Evolutionary conservation across 257 asterid genomes (phyloP).

Genomic region (Coffea eugenioides): DNA sequence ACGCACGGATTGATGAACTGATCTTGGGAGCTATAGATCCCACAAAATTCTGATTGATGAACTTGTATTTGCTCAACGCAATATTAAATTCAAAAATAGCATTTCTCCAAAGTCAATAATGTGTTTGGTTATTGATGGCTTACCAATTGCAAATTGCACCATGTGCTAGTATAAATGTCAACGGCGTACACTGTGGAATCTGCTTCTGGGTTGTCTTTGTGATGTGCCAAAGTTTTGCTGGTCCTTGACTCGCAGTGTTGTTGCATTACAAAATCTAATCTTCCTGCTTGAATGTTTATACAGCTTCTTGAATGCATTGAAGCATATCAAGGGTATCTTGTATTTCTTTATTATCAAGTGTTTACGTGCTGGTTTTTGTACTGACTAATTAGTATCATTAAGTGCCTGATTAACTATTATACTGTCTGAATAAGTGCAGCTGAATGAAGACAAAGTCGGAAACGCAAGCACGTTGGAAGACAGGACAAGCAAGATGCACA

Average conservation of each 20-base stretch:
- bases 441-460: conserved; percentile 41
- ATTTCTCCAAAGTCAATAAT: background rate
- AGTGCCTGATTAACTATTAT: background rate
- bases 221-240: background rate
- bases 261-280: background rate
- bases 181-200: background rate
- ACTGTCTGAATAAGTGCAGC: conserved; percentile 36
- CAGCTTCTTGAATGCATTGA: background rate
- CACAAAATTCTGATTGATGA: background rate
- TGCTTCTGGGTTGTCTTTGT: background rate
- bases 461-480: conserved; percentile 39
- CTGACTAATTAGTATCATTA: background rate
- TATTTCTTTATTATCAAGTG: background rate
- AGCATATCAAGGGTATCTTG: background rate
- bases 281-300: background rate
- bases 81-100: background rate
- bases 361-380: background rate
- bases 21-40: background rate
- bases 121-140: background rate
- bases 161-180: background rate
- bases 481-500: conserved; percentile 61
- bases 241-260: background rate
- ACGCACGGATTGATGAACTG: too few species aligned
- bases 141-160: background rate
- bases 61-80: background rate